Percentiles rank a stretch among this genome's conserved stretches.
These are phyloP conservation scores for Pichia californica DNA, from an alignment of 805 yeast genomes.

Conservation along the genomic window DNA sequence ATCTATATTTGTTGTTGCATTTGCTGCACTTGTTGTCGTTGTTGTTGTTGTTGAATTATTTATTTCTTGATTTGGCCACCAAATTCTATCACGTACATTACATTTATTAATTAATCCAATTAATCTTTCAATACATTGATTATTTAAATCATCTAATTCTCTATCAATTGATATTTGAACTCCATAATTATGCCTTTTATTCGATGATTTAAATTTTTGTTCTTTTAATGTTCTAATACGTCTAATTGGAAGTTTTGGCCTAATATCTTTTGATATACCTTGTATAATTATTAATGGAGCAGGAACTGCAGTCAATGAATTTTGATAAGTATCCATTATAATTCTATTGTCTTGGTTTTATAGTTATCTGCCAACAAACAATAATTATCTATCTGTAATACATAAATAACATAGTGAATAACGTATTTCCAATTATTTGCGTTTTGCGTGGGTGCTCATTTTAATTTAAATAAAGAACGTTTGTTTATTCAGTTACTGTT, in stretches of 20 bases:
- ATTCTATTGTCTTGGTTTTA: background rate
- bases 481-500: too few relatives aligned
- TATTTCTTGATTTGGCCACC: slow-evolving; percentile 11
- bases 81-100: slow-evolving; percentile 6
- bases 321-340: slow-evolving; percentile 35
- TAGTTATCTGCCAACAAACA: too few relatives aligned
- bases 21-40: background rate
- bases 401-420: too few relatives aligned
- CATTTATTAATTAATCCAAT: slow-evolving; percentile 4
- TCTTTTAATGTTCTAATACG: slow-evolving; percentile 10
- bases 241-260: background rate
- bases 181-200: slow-evolving; percentile 7
- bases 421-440: too few relatives aligned
- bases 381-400: too few relatives aligned
- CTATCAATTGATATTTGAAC: slow-evolving; percentile 13
- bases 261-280: slow-evolving; percentile 27
- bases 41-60: background rate
- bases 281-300: slow-evolving; percentile 38
- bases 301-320: slow-evolving; percentile 27
- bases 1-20: slow-evolving; percentile 3
- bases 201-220: background rate
- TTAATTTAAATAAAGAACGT: too few relatives aligned
- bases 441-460: too few relatives aligned
- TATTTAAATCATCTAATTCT: slow-evolving; percentile 24
- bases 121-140: slow-evolving; percentile 10